These are phyloP conservation scores for Aspergillus jensenii DNA, from an alignment of 2,329 filamentous ascomycete genomes.

Conservation along the genomic window DNA sequence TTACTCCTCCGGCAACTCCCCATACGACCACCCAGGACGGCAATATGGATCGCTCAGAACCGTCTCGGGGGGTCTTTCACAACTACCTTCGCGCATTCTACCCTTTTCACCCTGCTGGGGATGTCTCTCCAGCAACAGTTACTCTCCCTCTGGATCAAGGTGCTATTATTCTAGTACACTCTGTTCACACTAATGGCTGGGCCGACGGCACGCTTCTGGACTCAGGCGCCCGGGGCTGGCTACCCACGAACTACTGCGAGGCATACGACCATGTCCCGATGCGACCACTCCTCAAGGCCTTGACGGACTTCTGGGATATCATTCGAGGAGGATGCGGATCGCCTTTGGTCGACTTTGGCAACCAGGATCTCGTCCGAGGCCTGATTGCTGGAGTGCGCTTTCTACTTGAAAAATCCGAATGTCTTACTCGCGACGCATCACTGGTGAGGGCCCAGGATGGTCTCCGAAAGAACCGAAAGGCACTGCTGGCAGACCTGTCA, in stretches of 20 bases:
- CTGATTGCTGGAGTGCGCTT: slow-evolving; percentile 91
- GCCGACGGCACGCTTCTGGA: slow-evolving; percentile 89
- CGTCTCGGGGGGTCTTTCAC: slow-evolving; percentile 71
- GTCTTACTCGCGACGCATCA: slow-evolving; percentile 76
- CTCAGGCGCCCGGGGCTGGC: slow-evolving; percentile 86
- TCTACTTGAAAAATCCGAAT: slow-evolving; percentile 86
- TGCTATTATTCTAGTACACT: slow-evolving; percentile 91
- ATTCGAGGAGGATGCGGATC: slow-evolving; percentile 74
- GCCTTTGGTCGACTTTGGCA: slow-evolving; percentile 76
- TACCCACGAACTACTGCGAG: slow-evolving; percentile 98
- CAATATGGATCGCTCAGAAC: slow-evolving; percentile 45
- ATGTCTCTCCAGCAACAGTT: slow-evolving; percentile 78
- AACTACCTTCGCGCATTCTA: slow-evolving; percentile 95
- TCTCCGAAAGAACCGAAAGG: slow-evolving; percentile 79
- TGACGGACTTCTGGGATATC: slow-evolving; percentile 91
- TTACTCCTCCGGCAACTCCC: slow-evolving; percentile 76
- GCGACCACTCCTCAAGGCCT: slow-evolving; percentile 76
- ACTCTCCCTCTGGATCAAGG: slow-evolving; percentile 86
- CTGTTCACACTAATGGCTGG: slow-evolving; percentile 97
- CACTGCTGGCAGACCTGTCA: slow-evolving; percentile 83
- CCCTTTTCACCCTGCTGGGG: slow-evolving; percentile 78
- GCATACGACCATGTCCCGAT: slow-evolving; percentile 88
- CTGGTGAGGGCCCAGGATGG: slow-evolving; percentile 73
- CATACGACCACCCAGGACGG: slow-evolving; percentile 59
- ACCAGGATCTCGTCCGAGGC: slow-evolving; percentile 91